phyloP scores from a whole-genome alignment of 176 grass and related monocot species.

The Rhynchospora tenuis region DNA sequence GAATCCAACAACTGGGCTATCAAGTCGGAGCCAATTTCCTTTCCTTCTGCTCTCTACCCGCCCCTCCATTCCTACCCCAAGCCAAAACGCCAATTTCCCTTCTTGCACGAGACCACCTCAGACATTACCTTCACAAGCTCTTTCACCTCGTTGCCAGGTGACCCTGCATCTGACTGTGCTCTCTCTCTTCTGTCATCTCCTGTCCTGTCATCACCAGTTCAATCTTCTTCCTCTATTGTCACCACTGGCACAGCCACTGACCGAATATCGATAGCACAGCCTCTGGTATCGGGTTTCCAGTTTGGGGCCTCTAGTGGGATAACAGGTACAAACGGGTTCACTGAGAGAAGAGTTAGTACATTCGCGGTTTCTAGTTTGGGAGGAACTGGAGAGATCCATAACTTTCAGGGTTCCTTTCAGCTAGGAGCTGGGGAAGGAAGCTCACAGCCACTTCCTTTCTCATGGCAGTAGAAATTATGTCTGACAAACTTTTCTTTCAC shows the following conservation, averaged over 20 bases:
- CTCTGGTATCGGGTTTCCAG: conserved; percentile 18
- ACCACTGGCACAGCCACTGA: conserved; percentile 4
- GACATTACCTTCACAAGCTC: conserved; percentile 14
- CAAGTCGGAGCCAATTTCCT: conserved; percentile 11
- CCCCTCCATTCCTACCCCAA: background rate
- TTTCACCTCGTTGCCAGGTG: background rate
- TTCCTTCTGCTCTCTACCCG: background rate
- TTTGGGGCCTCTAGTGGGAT: conserved; percentile 1
- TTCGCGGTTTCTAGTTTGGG: conserved; percentile 7
- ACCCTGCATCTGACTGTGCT: conserved; percentile 34
- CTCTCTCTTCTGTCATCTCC: conserved; percentile 60
- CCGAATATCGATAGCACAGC: conserved; percentile 15
- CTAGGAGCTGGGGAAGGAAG: conserved; percentile 6
- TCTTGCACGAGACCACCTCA: conserved; percentile 6
- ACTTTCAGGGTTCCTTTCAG: conserved; percentile 6
- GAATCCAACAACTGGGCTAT: conserved; percentile 7
- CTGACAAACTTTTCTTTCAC: background rate
- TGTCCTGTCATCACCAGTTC: conserved; percentile 12
- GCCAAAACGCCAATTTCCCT: conserved; percentile 17
- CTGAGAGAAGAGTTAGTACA: conserved; percentile 7
- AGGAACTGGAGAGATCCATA: conserved; percentile 11
- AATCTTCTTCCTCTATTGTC: conserved; percentile 8
- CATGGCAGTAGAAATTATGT: conserved; percentile 29
- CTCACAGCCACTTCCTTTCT: conserved; percentile 38
- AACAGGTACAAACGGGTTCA: background rate